A percentile compares a stretch with the other conserved stretches of the same genome.
These are phyloP conservation scores for Chlamydomonas reinhardtii DNA, from an alignment of 163 green algal species.

Conservation along the genomic window DNA sequence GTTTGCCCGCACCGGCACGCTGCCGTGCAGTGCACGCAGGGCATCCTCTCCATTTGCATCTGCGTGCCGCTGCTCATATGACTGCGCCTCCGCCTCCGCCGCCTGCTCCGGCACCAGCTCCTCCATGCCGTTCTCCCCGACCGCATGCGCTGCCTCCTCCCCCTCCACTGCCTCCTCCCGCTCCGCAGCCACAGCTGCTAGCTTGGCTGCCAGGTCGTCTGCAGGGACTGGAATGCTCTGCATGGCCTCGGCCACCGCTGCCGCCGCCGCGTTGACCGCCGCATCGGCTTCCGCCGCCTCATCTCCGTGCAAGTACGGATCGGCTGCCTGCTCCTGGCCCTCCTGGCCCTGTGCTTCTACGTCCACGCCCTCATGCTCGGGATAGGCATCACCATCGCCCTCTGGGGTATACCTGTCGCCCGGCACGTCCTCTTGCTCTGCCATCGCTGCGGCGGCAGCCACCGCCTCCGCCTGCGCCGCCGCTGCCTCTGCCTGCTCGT, in stretches of 20 bases:
- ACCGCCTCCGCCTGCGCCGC: neutral
- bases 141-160: neutral
- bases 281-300: neutral
- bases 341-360: neutral
- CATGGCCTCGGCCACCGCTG: neutral
- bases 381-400: neutral
- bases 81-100: neutral
- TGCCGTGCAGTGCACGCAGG: neutral
- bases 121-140: neutral
- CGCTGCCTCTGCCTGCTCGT: conserved; percentile 1
- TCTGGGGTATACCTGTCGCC: neutral
- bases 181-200: conserved; percentile 32
- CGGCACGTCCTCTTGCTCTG: neutral
- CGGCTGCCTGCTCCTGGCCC: neutral
- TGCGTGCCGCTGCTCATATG: too few species aligned
- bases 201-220: conserved; percentile 28
- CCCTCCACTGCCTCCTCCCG: neutral
- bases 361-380: neutral
- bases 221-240: conserved; percentile 28
- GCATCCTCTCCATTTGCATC: neutral
- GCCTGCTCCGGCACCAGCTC: neutral
- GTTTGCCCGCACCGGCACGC: neutral
- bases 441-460: neutral
- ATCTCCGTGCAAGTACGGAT: neutral
- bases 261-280: neutral